Base-by-base conservation (phyloP, 1,139 yeast genomes). In the Hansenula anomala region DNA sequence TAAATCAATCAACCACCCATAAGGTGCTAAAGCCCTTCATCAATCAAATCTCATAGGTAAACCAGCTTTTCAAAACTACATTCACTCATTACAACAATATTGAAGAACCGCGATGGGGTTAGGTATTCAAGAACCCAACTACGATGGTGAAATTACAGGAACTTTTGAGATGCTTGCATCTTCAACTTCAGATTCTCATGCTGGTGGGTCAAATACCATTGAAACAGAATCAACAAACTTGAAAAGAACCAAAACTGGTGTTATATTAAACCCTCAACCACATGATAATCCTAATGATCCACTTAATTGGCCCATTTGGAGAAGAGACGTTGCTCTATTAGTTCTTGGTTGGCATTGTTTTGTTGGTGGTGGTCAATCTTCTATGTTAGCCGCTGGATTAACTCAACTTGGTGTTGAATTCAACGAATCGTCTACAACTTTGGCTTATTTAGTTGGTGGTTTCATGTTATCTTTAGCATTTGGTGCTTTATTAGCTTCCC, bases 281-380 rank as follows among this genome's bases (percentile, higher is more conserved):
- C 78, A 79, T 26, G 78, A 78, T 48, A 68, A 78, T 37, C 76
- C 79, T 6, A 78, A 80, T 50, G 88, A 80, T 51, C 88, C 88
- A 1, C 62, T 80, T 30, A 80, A 80, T 51, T 78, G 84, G 84
- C 81, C 83, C 1, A 52, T 70, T 7, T 75, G 80, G 78, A 64
- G 74, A 34, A 61, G 82, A 30, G 84, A 78, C 46, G 46, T 75
- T 39, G 75, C 81, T 19, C 60, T 78, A 36, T 49, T 67, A 18
- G 71, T 71, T 27, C 69, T 78, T 34, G 83, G 84, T 3, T 71
- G 75, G 48, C 81, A 75, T 45, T 73, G 78, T 18, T 75, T 78
- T 48, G 58, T 78, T 8, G 78, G 80, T 11, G 85, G 85, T 23
- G 85, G 85, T 33, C 80, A 75, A 59, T 69, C 80, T 3, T 79